Conservation (phyloP, 768 basidiomycete species). For the Amanita jacksonii region DNA sequence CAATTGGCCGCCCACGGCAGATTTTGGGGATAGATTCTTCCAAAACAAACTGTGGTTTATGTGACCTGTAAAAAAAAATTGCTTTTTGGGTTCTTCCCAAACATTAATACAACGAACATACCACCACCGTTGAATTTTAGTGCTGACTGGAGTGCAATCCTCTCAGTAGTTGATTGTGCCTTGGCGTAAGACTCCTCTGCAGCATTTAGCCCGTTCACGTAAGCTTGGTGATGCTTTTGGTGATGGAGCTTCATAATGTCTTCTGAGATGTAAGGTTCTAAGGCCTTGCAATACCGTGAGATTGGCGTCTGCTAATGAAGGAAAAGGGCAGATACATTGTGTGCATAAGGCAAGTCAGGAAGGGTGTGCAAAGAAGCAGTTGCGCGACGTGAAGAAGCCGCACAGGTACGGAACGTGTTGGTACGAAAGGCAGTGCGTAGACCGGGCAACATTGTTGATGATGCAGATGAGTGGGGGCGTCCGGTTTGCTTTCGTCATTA, state of each 20-base stretch:
- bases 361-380: constrained; percentile 59
- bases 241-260: constrained; percentile 96
- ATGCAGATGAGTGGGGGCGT: not conserved
- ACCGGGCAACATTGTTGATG: constrained; percentile 37
- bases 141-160: constrained; percentile 81
- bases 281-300: constrained; percentile 39
- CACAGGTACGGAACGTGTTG: constrained; percentile 38
- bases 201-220: constrained; percentile 90
- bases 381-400: constrained; percentile 23
- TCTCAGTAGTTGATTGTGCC: constrained; percentile 54
- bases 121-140: constrained; percentile 99
- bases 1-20: constrained; percentile 54
- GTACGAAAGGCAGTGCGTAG: constrained; percentile 23
- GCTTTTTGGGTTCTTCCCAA: not conserved
- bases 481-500: not conserved
- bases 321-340: constrained; percentile 43
- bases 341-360: constrained; percentile 70
- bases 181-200: constrained; percentile 80
- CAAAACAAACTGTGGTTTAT: constrained; percentile 97
- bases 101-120: constrained; percentile 17
- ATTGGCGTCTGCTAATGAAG: not conserved
- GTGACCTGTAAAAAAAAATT: constrained; percentile 62
- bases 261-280: constrained; percentile 86
- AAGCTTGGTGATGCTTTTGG: constrained; percentile 84
- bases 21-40: constrained; percentile 85